These are phyloP conservation scores for Brettanomyces anomalus DNA, from an alignment of 805 yeast genomes.

Conservation along the genomic window DNA sequence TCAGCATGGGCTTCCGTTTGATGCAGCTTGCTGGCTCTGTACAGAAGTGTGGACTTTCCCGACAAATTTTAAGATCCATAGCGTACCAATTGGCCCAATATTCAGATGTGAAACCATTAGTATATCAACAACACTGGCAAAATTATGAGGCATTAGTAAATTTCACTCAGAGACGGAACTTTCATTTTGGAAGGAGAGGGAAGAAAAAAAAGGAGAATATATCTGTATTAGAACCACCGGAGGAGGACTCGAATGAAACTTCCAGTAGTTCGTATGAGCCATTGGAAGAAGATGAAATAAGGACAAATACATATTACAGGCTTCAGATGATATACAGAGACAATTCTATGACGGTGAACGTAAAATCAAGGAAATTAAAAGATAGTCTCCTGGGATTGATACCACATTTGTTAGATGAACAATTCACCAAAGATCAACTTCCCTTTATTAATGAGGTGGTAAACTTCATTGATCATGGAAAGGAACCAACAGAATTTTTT, in stretches of 20 bases:
- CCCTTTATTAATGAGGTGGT: slow-evolving; percentile 21
- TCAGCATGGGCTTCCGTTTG: no score
- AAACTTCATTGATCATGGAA: slow-evolving; percentile 21
- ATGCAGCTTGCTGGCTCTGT: no score
- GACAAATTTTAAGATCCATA: no score
- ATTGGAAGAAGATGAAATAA: neutral
- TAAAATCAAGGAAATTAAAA: slow-evolving; percentile 19
- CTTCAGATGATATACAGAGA: slow-evolving; percentile 17
- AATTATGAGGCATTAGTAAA: no score
- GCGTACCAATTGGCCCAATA: no score
- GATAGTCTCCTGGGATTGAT: slow-evolving; percentile 13
- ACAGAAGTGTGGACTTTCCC: no score
- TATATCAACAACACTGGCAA: no score
- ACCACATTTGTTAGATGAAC: slow-evolving; percentile 11
- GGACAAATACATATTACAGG: slow-evolving; percentile 8
- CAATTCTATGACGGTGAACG: slow-evolving; percentile 18
- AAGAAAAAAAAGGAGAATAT: neutral
- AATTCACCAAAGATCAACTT: slow-evolving; percentile 18
- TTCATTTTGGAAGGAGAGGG: neutral
- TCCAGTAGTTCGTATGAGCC: neutral
- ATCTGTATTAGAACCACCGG: neutral
- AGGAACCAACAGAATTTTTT: slow-evolving; percentile 17
- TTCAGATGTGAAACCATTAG: no score
- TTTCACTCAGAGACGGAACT: neutral
- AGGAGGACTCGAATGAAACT: neutral